phyloP scores from a whole-genome alignment of 192 early-diverging fungal genomes.

The Umbelopsis sp. region DNA sequence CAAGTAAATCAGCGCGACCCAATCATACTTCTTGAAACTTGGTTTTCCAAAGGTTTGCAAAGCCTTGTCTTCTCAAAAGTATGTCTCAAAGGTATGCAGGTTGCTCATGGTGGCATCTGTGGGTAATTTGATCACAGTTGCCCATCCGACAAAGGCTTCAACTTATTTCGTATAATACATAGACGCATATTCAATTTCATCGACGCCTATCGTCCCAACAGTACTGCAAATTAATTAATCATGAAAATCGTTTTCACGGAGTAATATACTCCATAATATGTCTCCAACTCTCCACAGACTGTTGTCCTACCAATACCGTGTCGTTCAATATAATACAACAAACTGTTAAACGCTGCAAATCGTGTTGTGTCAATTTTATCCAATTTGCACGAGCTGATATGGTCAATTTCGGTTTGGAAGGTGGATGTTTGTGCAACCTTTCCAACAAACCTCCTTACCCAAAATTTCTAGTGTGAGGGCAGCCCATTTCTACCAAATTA shows the following conservation, averaged over 20 bases:
- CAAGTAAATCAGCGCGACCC: too few species aligned
- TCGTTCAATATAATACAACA: background rate
- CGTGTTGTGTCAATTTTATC: background rate
- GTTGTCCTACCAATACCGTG: background rate
- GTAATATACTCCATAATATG: too few species aligned
- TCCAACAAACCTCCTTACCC: background rate
- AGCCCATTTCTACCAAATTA: background rate
- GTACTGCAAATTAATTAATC: too few species aligned
- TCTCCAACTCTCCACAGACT: too few species aligned
- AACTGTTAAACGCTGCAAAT: background rate
- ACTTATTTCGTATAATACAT: too few species aligned
- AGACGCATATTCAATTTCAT: too few species aligned
- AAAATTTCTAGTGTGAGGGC: background rate
- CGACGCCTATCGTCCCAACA: too few species aligned
- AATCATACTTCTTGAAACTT: background rate
- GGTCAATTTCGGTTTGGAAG: background rate
- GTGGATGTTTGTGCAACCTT: background rate
- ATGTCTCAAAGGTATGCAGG: too few species aligned
- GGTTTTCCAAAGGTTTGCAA: background rate
- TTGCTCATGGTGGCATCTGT: too few species aligned
- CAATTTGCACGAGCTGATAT: background rate
- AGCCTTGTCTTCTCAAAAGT: background rate
- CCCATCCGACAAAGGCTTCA: too few species aligned
- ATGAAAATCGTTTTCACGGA: too few species aligned
- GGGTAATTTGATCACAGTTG: too few species aligned